These are phyloP conservation scores for Effrenium voratum DNA, from an alignment of 73 alveolate genomes.

Conservation along the genomic window DNA sequence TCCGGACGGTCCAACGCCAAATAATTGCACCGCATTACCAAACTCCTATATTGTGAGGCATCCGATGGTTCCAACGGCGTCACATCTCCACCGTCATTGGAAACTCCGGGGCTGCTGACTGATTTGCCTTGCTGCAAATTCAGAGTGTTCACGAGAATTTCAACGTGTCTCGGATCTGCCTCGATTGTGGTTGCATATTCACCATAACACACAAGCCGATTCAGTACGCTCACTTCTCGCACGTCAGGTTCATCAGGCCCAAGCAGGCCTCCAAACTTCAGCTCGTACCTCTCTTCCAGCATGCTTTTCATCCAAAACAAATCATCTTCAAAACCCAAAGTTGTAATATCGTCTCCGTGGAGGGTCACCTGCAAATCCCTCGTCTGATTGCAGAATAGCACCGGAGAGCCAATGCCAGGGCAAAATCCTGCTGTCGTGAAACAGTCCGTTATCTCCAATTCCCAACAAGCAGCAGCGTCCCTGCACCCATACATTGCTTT, in stretches of 20 bases:
- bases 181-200: not conserved
- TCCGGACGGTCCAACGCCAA: constrained; percentile 36
- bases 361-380: not conserved
- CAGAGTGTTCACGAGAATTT: not conserved
- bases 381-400: not conserved
- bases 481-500: constrained; percentile 33
- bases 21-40: not conserved
- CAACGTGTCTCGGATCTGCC: constrained; percentile 33
- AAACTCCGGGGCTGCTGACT: not conserved
- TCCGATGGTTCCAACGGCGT: not conserved
- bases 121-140: not conserved
- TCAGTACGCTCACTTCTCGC: not conserved
- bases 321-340: not conserved
- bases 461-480: constrained; percentile 18
- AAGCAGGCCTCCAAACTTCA: constrained; percentile 38
- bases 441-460: not conserved
- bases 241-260: constrained; percentile 12
- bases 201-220: not conserved
- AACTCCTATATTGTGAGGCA: not conserved
- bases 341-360: constrained; percentile 13
- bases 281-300: not conserved
- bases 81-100: not conserved
- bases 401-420: not conserved
- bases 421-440: not conserved
- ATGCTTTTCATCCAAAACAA: not conserved